These are phyloP conservation scores for Lachnellula occidentalis DNA, from an alignment of 2,329 filamentous ascomycete genomes.

Conservation along the genomic window DNA sequence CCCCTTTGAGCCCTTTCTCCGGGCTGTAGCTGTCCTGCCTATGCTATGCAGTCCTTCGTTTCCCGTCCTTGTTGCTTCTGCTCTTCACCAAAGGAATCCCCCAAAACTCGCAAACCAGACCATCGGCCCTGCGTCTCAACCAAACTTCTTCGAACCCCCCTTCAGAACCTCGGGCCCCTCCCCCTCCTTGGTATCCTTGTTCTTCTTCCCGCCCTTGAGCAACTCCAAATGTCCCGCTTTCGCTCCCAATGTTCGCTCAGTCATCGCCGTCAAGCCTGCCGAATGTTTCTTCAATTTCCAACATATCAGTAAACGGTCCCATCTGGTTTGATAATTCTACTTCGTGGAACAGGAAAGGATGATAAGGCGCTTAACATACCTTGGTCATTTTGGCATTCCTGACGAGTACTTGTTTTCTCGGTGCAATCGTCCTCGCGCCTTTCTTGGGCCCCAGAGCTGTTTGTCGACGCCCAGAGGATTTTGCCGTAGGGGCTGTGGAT, in stretches of 20 bases:
- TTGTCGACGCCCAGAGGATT: constrained; percentile 25
- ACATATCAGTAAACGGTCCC: neutral
- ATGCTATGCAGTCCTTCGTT: neutral
- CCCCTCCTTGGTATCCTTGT: constrained; percentile 37
- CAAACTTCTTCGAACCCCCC: constrained; percentile 34
- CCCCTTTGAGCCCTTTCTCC: too few relatives aligned
- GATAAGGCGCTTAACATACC: constrained; percentile 32
- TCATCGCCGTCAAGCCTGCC: constrained; percentile 56
- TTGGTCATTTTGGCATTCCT: constrained; percentile 59
- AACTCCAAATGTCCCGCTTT: constrained; percentile 67
- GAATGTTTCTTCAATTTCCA: constrained; percentile 48
- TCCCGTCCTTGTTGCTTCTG: neutral
- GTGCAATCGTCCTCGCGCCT: constrained; percentile 58
- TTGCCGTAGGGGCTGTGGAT: constrained; percentile 24
- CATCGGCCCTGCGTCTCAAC: constrained; percentile 18
- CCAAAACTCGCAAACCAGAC: neutral
- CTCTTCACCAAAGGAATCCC: neutral
- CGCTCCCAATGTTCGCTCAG: constrained; percentile 61
- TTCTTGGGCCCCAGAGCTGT: constrained; percentile 45
- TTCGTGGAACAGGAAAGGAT: neutral
- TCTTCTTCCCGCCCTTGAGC: constrained; percentile 60
- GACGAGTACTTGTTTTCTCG: constrained; percentile 57
- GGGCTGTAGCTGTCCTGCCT: too few relatives aligned
- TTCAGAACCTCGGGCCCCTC: constrained; percentile 33
- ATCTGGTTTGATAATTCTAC: too few relatives aligned